Conservation (phyloP, 2,329 filamentous ascomycete species). For the Podosphaera fusca region DNA sequence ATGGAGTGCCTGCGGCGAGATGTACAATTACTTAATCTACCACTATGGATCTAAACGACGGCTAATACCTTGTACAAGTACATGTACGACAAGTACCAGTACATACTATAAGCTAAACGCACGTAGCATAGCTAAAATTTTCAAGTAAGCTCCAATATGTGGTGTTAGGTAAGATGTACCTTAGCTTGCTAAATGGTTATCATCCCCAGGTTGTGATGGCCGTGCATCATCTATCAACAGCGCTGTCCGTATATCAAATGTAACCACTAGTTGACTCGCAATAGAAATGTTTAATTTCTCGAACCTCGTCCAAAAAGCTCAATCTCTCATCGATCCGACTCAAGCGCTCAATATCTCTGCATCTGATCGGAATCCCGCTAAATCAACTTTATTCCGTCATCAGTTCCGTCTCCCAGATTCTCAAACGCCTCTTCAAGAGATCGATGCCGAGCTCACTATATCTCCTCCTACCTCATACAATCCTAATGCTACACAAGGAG, state of each 20-base stretch:
- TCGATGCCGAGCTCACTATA: constrained; percentile 85
- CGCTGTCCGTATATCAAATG: background rate
- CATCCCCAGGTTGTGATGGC: no score
- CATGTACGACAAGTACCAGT: no score
- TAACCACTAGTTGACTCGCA: constrained; percentile 3
- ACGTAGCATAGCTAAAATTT: no score
- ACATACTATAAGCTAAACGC: no score
- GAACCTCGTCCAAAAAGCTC: constrained; percentile 83
- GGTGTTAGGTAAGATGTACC: no score
- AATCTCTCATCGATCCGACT: constrained; percentile 80
- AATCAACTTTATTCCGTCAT: constrained; percentile 77
- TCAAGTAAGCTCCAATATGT: no score
- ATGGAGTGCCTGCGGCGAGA: no score
- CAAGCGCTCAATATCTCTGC: constrained; percentile 50
- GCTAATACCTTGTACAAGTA: no score
- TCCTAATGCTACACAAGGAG: constrained; percentile 42
- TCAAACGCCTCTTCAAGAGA: constrained; percentile 86
- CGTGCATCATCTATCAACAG: no score
- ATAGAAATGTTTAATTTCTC: constrained; percentile 37
- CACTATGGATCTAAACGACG: no score
- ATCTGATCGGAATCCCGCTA: constrained; percentile 64
- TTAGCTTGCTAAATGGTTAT: no score
- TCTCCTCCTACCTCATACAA: constrained; percentile 28
- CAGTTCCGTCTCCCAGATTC: constrained; percentile 88
- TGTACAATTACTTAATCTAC: no score